These are phyloP conservation scores for Rhizodiscina lignyota DNA, from an alignment of 495 filamentous ascomycete species.

Conservation along the genomic window DNA sequence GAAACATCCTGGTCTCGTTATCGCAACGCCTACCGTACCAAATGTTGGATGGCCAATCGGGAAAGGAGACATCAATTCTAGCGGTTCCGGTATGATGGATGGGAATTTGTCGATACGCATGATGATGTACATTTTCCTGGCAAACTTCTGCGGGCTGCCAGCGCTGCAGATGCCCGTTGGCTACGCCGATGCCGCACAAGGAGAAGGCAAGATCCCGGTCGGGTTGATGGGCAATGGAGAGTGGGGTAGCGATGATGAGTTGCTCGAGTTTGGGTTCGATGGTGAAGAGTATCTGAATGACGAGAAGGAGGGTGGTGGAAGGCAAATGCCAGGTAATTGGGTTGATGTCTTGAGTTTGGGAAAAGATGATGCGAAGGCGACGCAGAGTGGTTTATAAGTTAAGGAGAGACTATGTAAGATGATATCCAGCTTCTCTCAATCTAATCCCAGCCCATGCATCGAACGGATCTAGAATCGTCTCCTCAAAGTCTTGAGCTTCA, in stretches of 20 bases:
- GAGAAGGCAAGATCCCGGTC: slow-evolving; percentile 45
- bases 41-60: slow-evolving; percentile 56
- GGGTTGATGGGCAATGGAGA: slow-evolving; percentile 83
- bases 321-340: slow-evolving; percentile 25
- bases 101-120: slow-evolving; percentile 52
- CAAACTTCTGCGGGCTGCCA: slow-evolving; percentile 71
- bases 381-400: too few relatives aligned
- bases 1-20: slow-evolving; percentile 55
- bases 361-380: not conserved
- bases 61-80: slow-evolving; percentile 32
- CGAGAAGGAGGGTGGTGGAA: slow-evolving; percentile 23
- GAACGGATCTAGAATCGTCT: too few relatives aligned
- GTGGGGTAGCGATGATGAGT: slow-evolving; percentile 70
- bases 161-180: slow-evolving; percentile 66
- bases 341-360: slow-evolving; percentile 25
- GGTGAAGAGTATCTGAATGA: slow-evolving; percentile 37
- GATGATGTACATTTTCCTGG: slow-evolving; percentile 82
- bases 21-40: slow-evolving; percentile 67
- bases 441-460: too few relatives aligned
- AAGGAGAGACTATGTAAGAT: too few relatives aligned
- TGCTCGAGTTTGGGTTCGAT: slow-evolving; percentile 60
- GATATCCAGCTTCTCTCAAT: too few relatives aligned
- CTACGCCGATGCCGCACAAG: slow-evolving; percentile 34
- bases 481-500: too few relatives aligned
- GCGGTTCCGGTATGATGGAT: slow-evolving; percentile 49